Evolutionary conservation across 805 yeast species (phyloP).

Genomic region (Candida maltosa): DNA sequence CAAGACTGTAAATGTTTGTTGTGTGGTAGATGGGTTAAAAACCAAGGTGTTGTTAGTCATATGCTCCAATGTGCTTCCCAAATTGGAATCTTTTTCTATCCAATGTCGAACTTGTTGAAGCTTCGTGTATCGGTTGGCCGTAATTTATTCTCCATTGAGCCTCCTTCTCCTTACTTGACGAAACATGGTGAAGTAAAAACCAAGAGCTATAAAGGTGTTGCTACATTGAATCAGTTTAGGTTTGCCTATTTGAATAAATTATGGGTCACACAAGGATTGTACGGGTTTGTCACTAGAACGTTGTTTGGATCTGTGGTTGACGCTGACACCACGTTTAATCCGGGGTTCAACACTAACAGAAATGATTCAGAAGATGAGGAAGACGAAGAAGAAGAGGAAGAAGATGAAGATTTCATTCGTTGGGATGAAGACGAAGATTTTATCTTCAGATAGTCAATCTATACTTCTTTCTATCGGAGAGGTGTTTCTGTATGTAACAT

Average conservation of each 20-base stretch:
- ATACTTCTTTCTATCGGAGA: too few relatives aligned
- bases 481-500: too few relatives aligned
- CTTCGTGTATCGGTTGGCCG: constrained; percentile 21
- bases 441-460: constrained; percentile 3
- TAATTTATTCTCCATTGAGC: constrained; percentile 25
- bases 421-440: constrained; percentile 4
- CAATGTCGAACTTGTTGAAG: constrained; percentile 22
- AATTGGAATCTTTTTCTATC: constrained; percentile 24
- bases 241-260: constrained; percentile 53
- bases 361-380: constrained; percentile 17
- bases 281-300: constrained; percentile 41
- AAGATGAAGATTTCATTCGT: not conserved
- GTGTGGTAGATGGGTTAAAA: constrained; percentile 25
- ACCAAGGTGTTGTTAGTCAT: constrained; percentile 22
- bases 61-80: constrained; percentile 21
- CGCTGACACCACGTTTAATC: too few relatives aligned
- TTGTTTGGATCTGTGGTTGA: constrained; percentile 20
- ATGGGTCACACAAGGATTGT: constrained; percentile 62
- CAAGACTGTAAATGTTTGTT: constrained; percentile 31
- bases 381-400: constrained; percentile 12
- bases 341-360: constrained; percentile 15
- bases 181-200: constrained; percentile 72
- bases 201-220: constrained; percentile 54
- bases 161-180: constrained; percentile 70
- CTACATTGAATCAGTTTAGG: constrained; percentile 50